Base-by-base conservation (phyloP, 805 yeast species). In the Candida peoriensis region DNA sequence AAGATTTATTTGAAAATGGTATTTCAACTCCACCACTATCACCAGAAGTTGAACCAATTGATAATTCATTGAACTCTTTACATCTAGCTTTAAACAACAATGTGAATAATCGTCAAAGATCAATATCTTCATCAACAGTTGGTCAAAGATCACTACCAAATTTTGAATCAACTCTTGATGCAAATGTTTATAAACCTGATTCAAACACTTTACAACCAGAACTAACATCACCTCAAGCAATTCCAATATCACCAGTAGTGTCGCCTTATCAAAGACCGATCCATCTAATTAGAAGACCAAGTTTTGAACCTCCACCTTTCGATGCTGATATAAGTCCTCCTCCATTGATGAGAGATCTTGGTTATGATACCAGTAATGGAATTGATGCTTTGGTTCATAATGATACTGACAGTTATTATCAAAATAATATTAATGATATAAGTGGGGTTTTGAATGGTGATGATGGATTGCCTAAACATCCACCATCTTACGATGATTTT, bases 241-340 rank as follows among this genome's bases (percentile, higher is more conserved):
- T 69, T 30, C 86, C 86, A 3, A 58, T 65, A 17, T 73, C 81
- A 1, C 78, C 79, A 6, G 46, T 74, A 14, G 42, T 58, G 3
- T 64, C 75, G 2, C 53, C 74, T 6, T 55, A 57, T 9, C 61
- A 70, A 22, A 46, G 81, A 22, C 83, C 86, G 0, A 68, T 78
- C 18, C 74, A 72, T 47, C 52, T 74, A 15, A 50, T 72, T 8
- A 60, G 83, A 33, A 61, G 66, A 44, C 84, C 82, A 13, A 66
- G 77, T 5, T 48, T 64, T 24, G 75, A 75, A 25, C 86, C 86
- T 4, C 87, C 86, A 2, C 74, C 84, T 5, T 79, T 81, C 42
- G 74, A 64, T 27, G 71, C 65, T 9, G 71, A 65, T 23, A 41
- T 52, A 3, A 41, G 50, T 9, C 65, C 71, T 2, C 70, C 70